These are phyloP conservation scores for Lactifluus hygrophoroides DNA, from an alignment of 768 basidiomycete genomes.

Conservation along the genomic window DNA sequence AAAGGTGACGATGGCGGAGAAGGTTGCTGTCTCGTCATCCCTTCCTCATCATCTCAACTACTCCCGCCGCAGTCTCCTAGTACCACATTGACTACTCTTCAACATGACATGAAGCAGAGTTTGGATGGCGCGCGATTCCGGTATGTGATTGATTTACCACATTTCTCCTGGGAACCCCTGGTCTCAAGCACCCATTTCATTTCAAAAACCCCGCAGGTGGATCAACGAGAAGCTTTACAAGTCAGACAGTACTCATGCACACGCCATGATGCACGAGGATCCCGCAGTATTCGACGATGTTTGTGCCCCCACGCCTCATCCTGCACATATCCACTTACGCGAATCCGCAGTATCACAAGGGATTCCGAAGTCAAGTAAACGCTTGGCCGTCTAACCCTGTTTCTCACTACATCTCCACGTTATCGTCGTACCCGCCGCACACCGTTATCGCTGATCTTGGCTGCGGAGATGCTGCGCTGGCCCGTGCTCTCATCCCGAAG, in stretches of 20 bases:
- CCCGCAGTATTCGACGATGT: constrained; percentile 81
- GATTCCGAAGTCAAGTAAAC: constrained; percentile 85
- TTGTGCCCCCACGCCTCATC: constrained; percentile 18
- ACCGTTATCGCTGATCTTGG: constrained; percentile 89
- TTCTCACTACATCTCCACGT: constrained; percentile 59
- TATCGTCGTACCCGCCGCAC: constrained; percentile 54
- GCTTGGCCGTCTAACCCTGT: constrained; percentile 95
- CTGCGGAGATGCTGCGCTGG: constrained; percentile 89
- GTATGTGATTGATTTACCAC: constrained; percentile 32
- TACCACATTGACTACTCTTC: constrained; percentile 53
- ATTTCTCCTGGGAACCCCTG: background rate
- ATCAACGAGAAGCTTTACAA: constrained; percentile 94
- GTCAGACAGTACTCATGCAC: constrained; percentile 64
- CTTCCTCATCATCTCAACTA: background rate
- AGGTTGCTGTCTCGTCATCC: background rate
- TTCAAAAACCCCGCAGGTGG: constrained; percentile 42
- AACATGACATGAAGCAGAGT: constrained; percentile 68
- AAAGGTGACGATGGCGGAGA: background rate
- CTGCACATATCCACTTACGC: background rate
- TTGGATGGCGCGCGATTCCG: constrained; percentile 84
- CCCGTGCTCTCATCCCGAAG: constrained; percentile 59
- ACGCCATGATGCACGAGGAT: constrained; percentile 76
- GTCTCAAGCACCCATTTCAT: background rate
- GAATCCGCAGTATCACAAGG: constrained; percentile 70
- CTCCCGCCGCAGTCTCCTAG: background rate